Evolutionary conservation across 2,329 filamentous ascomycete species (phyloP), one percentile per base, ranked within the genome.

Genomic region (Sarocladiaceae sp.): DNA sequence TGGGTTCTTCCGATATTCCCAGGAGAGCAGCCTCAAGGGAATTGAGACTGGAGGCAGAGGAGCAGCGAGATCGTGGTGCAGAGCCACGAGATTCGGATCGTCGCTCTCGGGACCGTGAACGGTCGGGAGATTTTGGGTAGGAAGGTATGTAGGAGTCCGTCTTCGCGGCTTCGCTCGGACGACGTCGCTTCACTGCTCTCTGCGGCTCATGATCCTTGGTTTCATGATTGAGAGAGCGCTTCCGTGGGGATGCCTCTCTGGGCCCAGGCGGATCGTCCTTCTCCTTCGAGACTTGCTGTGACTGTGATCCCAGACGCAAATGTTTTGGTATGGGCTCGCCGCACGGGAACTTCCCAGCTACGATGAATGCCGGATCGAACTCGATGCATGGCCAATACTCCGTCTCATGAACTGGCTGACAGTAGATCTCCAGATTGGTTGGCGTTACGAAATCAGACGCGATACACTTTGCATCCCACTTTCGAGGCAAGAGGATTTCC

Each of bases 401-500:
- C 1, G 69, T 68, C 31, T 70, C 66, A 40, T 72, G 67, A 29
- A 77, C 68, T 23, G 70, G 69, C 25, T 65, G 61, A n/a, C 57
- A 60, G 56, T 74, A 78, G 13, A 73, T 70, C 26, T 70, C 66
- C 17, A 67, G 54, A 53, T 77, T 73, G 17, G 73, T 66, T 29
- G 69, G 66, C 20, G 65, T 69, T 51, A 73, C 71, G 57, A 71
- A 77, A 22, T 69, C 65, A 2, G 75, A 78, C 39, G 71, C 69
- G 44, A 77, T 68, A 52, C 67, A 69, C 18, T 66, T 66, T 12
- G 72, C 68, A 56, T 73, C 67, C 59, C 70, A 73, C 4, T 71
- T 66, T 17, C 70, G 70, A 23, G 75, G 72, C 35, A 76, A 70
- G 28, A 77, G 71, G 7, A 75, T 68, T 15, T 72, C 69, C 18